phyloP scores from a whole-genome alignment of 1,284 basidiomycete genomes.

The Lentinus polychrous region DNA sequence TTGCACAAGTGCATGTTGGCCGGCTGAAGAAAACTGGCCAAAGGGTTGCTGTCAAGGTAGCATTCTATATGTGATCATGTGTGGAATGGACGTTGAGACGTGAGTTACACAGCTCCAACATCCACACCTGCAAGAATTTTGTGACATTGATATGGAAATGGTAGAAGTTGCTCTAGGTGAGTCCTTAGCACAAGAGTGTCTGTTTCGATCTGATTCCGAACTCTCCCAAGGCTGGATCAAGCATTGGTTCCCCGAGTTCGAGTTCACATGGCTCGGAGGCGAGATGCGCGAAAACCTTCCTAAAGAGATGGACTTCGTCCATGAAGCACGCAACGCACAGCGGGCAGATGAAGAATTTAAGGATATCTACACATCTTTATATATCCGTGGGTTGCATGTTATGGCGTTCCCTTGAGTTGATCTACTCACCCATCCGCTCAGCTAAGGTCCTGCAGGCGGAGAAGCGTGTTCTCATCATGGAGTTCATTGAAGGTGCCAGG shows the following conservation, averaged over 20 bases:
- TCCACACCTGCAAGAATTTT: slow-evolving; percentile 91
- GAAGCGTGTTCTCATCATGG: slow-evolving; percentile 90
- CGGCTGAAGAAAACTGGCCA: slow-evolving; percentile 64
- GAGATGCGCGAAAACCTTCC: slow-evolving; percentile 93
- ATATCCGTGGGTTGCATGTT: slow-evolving; percentile 50
- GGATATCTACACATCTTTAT: slow-evolving; percentile 71
- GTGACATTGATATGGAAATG: slow-evolving; percentile 76
- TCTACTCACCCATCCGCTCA: slow-evolving; percentile 3
- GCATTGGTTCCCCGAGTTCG: slow-evolving; percentile 83
- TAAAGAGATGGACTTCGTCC: slow-evolving; percentile 91
- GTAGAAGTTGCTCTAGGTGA: slow-evolving; percentile 76
- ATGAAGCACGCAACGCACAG: slow-evolving; percentile 85
- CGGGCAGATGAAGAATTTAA: slow-evolving; percentile 72
- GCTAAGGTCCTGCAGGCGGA: slow-evolving; percentile 78
- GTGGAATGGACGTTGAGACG: background rate
- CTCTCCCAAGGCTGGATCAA: slow-evolving; percentile 71
- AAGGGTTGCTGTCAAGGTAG: slow-evolving; percentile 85
- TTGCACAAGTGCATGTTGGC: slow-evolving; percentile 94
- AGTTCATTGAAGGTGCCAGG: slow-evolving; percentile 84
- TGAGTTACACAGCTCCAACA: slow-evolving; percentile 71
- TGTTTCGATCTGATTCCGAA: slow-evolving; percentile 7
- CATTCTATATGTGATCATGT: slow-evolving; percentile 7
- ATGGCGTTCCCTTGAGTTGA: no score
- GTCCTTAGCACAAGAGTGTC: slow-evolving; percentile 11
- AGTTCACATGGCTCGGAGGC: slow-evolving; percentile 91